Conservation (phyloP, 768 basidiomycete species). For the Glaciozyma martinii region DNA sequence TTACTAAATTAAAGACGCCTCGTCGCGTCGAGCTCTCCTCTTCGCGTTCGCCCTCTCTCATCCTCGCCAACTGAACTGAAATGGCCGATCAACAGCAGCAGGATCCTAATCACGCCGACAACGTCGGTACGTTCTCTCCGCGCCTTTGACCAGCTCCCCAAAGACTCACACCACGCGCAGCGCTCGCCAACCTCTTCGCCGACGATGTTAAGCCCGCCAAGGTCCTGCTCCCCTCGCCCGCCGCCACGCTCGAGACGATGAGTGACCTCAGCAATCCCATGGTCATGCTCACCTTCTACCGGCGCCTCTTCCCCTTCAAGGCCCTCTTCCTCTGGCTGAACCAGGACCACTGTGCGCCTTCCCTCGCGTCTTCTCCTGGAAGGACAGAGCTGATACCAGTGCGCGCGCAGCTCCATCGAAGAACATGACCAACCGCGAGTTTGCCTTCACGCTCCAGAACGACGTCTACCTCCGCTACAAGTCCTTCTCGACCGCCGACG, state of each 20-base stretch:
- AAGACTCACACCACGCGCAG: slow-evolving; percentile 3
- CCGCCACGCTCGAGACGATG: slow-evolving; percentile 17
- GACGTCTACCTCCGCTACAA: slow-evolving; percentile 94
- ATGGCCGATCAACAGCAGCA: no score
- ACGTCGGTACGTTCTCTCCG: no score
- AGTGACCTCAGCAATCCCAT: slow-evolving; percentile 25
- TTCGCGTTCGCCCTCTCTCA: no score
- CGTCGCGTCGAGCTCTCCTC: no score
- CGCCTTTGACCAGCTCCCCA: no score
- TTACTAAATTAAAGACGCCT: no score
- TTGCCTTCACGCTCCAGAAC: slow-evolving; percentile 81
- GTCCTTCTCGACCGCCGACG: slow-evolving; percentile 73
- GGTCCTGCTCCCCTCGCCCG: neutral
- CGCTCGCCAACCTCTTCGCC: slow-evolving; percentile 25
- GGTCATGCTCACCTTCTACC: slow-evolving; percentile 71
- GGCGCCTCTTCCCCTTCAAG: slow-evolving; percentile 86
- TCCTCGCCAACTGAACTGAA: no score
- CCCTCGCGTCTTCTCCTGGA: neutral
- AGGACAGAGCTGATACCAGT: neutral
- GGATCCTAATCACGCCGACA: no score
- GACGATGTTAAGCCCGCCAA: slow-evolving; percentile 10
- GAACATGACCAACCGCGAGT: slow-evolving; percentile 87
- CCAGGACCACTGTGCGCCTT: slow-evolving; percentile 59
- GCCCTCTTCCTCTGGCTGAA: slow-evolving; percentile 91
- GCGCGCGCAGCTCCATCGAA: slow-evolving; percentile 47